Conservation (phyloP, 768 basidiomycete species). For the Mycena galericulata region DNA sequence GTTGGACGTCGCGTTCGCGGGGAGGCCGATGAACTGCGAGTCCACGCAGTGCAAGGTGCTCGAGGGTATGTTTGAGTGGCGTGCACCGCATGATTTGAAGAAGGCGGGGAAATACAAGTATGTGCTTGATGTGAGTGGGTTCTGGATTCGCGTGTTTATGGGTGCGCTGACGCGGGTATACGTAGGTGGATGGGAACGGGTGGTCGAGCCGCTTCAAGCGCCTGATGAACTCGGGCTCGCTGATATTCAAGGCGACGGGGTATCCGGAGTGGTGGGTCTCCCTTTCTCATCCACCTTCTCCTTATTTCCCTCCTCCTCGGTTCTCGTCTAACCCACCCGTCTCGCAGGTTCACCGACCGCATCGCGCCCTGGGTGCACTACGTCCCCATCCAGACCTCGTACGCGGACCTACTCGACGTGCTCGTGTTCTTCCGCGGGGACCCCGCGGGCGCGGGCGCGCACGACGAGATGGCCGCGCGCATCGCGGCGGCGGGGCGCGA, state of each 20-base stretch:
- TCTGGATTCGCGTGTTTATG: neutral
- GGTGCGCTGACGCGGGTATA: neutral
- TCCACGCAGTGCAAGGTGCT: constrained; percentile 56
- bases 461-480: constrained; percentile 67
- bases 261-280: constrained; percentile 53
- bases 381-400: constrained; percentile 72
- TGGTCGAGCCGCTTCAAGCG: constrained; percentile 76
- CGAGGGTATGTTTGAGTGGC: constrained; percentile 59
- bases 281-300: neutral
- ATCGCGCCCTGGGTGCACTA: constrained; percentile 80
- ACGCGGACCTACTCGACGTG: constrained; percentile 75
- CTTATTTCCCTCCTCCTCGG: neutral
- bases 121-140: constrained; percentile 62
- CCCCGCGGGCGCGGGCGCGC: constrained; percentile 61
- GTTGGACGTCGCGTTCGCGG: constrained; percentile 67
- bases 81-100: constrained; percentile 50
- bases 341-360: constrained; percentile 63
- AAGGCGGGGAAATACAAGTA: constrained; percentile 69
- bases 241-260: constrained; percentile 72
- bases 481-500: constrained; percentile 68
- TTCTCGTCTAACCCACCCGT: too few relatives aligned
- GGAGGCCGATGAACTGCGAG: constrained; percentile 55
- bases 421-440: constrained; percentile 80
- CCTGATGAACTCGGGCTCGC: constrained; percentile 66
- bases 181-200: constrained; percentile 68